Base-by-base conservation (phyloP, 1,284 basidiomycete genomes). In the Moniliophthora roreri region DNA sequence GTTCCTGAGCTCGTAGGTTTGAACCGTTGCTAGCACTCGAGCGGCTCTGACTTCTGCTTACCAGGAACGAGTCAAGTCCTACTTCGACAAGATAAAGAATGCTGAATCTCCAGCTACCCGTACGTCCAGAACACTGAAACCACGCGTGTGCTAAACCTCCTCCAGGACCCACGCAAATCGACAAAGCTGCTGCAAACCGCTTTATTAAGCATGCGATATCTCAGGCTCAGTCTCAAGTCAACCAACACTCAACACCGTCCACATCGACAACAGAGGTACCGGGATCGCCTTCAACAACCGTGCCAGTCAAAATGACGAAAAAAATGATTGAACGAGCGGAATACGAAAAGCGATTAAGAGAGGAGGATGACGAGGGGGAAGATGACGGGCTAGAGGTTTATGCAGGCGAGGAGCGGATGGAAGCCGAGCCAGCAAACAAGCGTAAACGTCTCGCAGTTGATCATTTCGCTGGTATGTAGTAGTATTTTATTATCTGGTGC, bases 161-260 rank as follows among this genome's bases (percentile, higher is more conserved):
- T 55, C 40, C 37, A 56, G 34, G 42, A 61, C 85, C 84, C 76
- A 62, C 74, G 73, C 48, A 67, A 35, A 62, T 92, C 48, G 89
- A 92, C 77, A 89, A 87, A 65, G 82, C 72, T 21, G 90, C 87
- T n/a, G 90, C 89, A 4, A 74, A 74, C 46, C 81, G 90, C 28
- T 92, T 92, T 69, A 92, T 93, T 66, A 89, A 87, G 65, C 80
- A 89, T 63, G 90, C 89, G n/a, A 89, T 92, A 50, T 69, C 83
- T 0, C 85, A 87, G 64, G 76, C 76, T 64, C 24, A 69, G 65
- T 58, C 6, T 49, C 52, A 49, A 26, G 26, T 34, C 18, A 49
- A 51, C 20, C 42, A 38, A 9, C 53, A 21, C 35, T 57, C 2
- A 35, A 20, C 7, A 45, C 38, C 36, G 38, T 47, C 39, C 11